Evolutionary conservation across 345 rosid genomes (phyloP), one percentile per base, ranked within the genome.

Genomic region (Trapa incisa): DNA sequence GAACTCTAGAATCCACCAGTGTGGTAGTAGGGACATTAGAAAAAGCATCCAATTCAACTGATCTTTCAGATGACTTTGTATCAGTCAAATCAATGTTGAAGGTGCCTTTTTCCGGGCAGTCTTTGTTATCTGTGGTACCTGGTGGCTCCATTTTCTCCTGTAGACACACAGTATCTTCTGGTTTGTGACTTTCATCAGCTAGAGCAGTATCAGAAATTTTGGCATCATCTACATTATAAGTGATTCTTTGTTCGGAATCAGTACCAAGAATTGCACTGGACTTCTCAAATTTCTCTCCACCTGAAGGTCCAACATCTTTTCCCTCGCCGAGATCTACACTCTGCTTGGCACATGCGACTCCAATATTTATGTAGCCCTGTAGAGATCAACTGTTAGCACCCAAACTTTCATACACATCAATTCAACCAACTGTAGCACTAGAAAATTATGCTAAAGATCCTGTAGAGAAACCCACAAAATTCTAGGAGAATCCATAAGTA

Each of bases 321-420:
- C 80, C 77, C 43, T 70, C 70, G 61, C 17, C 71, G 54, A 71
- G 76, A 70, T 75, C 81, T 38, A 54, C 80, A 68, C 79, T 82
- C 72, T 81, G 90, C 76, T 79, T 86, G 68, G 74, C 70, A 29
- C 87, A 85, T 73, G 99, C 89, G 75, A 91, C 80, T 72, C 99
- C 99, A 80, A 82, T 68, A 86, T 95, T 95, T 81, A 95, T 91
- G 78, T 85, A 95, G 74, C 98, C 98, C 99, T 95, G 88, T 77
- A 42, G 70, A 74, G 69, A 68, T 61, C 61, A 61, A 43, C 32
- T 42, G n/a, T 65, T 41, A 42, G 52, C 37, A 13, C 14, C 67
- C 42, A 65, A 41, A 65, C 33, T 6, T 42, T 42, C 36, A 43
- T 41, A 43, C 3, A 10, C 15, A 10, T 42, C 3, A 22, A 65